phyloP scores from a whole-genome alignment of 495 filamentous ascomycete genomes.

The Aspergillus sparsus region DNA sequence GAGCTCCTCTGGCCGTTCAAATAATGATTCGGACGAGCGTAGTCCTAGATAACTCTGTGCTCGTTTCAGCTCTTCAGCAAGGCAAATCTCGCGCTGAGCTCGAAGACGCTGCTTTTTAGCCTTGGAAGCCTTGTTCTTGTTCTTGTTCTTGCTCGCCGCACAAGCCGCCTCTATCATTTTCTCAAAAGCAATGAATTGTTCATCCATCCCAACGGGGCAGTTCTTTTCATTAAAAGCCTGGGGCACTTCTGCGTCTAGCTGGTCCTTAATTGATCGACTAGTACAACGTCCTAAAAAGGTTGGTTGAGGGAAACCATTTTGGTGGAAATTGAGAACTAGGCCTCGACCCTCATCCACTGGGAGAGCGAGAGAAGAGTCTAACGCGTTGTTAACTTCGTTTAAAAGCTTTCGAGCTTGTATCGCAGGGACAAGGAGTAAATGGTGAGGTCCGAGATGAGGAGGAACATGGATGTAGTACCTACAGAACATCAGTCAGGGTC shows the following conservation, averaged over 20 bases:
- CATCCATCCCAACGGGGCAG: slow-evolving; percentile 25
- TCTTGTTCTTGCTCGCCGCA: slow-evolving; percentile 46
- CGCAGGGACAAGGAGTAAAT: slow-evolving; percentile 64
- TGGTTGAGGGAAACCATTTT: slow-evolving; percentile 58
- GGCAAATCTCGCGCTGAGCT: slow-evolving; percentile 45
- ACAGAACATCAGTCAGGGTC: neutral
- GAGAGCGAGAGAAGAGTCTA: slow-evolving; percentile 51
- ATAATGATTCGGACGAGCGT: slow-evolving; percentile 32
- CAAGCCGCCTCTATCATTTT: slow-evolving; percentile 46
- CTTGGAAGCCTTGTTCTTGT: slow-evolving; percentile 38
- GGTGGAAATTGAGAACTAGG: slow-evolving; percentile 59
- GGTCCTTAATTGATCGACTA: slow-evolving; percentile 33
- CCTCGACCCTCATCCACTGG: slow-evolving; percentile 46
- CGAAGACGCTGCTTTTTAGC: slow-evolving; percentile 55
- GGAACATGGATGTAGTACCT: slow-evolving; percentile 71
- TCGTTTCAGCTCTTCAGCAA: slow-evolving; percentile 55
- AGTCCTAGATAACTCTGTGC: slow-evolving; percentile 71
- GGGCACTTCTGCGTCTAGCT: slow-evolving; percentile 39
- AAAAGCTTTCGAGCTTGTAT: slow-evolving; percentile 62
- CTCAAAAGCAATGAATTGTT: slow-evolving; percentile 46
- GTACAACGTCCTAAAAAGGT: slow-evolving; percentile 61
- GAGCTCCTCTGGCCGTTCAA: slow-evolving; percentile 16
- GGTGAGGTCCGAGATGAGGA: slow-evolving; percentile 37
- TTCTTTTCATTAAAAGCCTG: neutral
- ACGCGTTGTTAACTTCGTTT: slow-evolving; percentile 55